These are phyloP conservation scores for Phytophthora constricta DNA, from an alignment of 352 stramenopile genomes.

Conservation along the genomic window DNA sequence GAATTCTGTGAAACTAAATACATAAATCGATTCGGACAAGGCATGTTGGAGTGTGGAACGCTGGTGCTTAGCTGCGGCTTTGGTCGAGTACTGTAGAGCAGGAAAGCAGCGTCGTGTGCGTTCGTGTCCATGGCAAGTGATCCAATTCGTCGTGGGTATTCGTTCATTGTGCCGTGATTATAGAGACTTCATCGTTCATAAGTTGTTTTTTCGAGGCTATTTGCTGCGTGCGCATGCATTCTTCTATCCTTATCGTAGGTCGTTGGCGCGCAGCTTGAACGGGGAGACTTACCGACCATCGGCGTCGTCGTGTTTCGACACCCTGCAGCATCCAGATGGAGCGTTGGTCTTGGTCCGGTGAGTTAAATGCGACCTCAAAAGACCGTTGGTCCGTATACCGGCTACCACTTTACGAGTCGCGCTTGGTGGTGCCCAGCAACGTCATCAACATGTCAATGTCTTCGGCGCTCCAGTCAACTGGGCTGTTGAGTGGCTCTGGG, in stretches of 20 bases:
- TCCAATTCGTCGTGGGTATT: neutral
- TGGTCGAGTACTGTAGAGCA: too few species aligned
- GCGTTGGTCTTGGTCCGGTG: too few species aligned
- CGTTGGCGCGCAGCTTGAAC: too few species aligned
- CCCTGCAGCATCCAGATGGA: too few species aligned
- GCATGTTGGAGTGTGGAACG: neutral
- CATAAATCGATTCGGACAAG: constrained; percentile 18
- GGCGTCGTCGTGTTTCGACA: too few species aligned
- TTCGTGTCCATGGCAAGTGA: too few species aligned
- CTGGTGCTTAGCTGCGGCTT: too few species aligned
- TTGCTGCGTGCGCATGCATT: neutral
- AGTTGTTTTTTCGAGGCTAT: constrained; percentile 15
- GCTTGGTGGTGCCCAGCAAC: constrained; percentile 32
- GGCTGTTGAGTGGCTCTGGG: constrained; percentile 34
- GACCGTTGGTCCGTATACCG: neutral
- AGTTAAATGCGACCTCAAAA: neutral
- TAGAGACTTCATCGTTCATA: constrained; percentile 10
- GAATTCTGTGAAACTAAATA: constrained; percentile 44
- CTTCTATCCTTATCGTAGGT: too few species aligned
- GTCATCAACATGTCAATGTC: constrained; percentile 41
- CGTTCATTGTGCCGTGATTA: constrained; percentile 14
- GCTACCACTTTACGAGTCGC: constrained; percentile 21
- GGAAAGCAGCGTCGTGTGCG: too few species aligned
- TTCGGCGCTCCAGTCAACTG: constrained; percentile 34
- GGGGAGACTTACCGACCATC: too few species aligned